These are phyloP conservation scores for Solanum appendiculatum DNA, from an alignment of 257 asterid species.

Conservation along the genomic window DNA sequence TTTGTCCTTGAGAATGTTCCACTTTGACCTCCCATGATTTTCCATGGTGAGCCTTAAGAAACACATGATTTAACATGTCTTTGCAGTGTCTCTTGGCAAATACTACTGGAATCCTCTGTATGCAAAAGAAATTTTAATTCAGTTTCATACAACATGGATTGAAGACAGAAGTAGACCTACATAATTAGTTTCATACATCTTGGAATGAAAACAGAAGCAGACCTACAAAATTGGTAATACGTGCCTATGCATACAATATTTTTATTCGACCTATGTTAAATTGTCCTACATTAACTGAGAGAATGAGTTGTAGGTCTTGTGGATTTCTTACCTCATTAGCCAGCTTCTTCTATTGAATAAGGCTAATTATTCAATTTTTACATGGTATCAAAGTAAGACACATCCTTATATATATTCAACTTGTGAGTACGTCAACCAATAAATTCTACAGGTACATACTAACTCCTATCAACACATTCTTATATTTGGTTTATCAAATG, in stretches of 20 bases:
- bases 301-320: background rate
- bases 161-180: too few relatives aligned
- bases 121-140: background rate
- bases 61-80: constrained; percentile 3
- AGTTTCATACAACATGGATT: background rate
- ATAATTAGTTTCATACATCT: background rate
- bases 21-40: constrained; percentile 12
- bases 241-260: background rate
- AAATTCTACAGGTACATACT: too few relatives aligned
- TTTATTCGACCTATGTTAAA: background rate
- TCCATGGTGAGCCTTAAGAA: constrained; percentile 19
- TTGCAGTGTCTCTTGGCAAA: constrained; percentile 11
- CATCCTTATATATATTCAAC: too few relatives aligned
- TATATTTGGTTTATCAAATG: background rate
- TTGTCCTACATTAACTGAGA: background rate
- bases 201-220: background rate
- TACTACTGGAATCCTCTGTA: constrained; percentile 21
- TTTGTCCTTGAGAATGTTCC: background rate
- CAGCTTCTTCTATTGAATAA: background rate
- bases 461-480: background rate
- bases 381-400: too few relatives aligned
- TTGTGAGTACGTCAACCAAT: too few relatives aligned
- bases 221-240: background rate
- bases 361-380: background rate
- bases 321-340: background rate